phyloP scores from a whole-genome alignment of 805 yeast species.

The Candida parachauliodes region DNA sequence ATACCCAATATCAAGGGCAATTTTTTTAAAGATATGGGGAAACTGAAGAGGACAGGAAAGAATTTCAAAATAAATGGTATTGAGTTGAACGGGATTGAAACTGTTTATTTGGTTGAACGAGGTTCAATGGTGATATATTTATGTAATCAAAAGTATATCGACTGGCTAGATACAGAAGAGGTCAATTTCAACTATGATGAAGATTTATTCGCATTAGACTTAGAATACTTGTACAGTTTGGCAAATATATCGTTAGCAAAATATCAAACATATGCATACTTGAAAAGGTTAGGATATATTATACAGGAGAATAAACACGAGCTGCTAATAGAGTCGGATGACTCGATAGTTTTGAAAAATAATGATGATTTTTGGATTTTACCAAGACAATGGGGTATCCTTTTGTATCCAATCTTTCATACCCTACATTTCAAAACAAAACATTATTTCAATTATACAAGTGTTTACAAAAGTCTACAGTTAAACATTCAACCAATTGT shows the following conservation, averaged over 20 bases:
- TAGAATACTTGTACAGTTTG: slow-evolving; percentile 61
- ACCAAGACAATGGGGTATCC: slow-evolving; percentile 12
- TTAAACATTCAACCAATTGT: slow-evolving; percentile 11
- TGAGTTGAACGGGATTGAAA: slow-evolving; percentile 63
- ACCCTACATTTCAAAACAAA: slow-evolving; percentile 17
- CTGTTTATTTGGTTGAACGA: slow-evolving; percentile 74
- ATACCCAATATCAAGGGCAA: slow-evolving; percentile 61
- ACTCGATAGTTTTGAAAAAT: background rate
- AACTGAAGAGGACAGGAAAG: slow-evolving; percentile 25
- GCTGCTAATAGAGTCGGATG: too few relatives aligned
- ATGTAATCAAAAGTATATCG: slow-evolving; percentile 17
- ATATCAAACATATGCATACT: slow-evolving; percentile 66
- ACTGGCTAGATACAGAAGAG: slow-evolving; percentile 18
- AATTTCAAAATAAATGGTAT: slow-evolving; percentile 24
- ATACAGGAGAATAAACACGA: slow-evolving; percentile 31
- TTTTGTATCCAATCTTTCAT: slow-evolving; percentile 13
- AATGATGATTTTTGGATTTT: background rate
- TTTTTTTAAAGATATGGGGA: slow-evolving; percentile 73
- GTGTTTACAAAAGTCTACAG: slow-evolving; percentile 19
- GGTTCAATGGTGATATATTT: slow-evolving; percentile 47
- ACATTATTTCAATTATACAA: slow-evolving; percentile 25
- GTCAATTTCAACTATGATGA: slow-evolving; percentile 9
- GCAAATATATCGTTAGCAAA: slow-evolving; percentile 45
- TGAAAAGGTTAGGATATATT: slow-evolving; percentile 77
- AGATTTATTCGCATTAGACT: slow-evolving; percentile 40